A percentile compares a stretch with the other conserved stretches of the same genome.
These are phyloP conservation scores for Myriosclerotinia curreyana DNA, from an alignment of 2,329 filamentous ascomycete species.

Conservation along the genomic window DNA sequence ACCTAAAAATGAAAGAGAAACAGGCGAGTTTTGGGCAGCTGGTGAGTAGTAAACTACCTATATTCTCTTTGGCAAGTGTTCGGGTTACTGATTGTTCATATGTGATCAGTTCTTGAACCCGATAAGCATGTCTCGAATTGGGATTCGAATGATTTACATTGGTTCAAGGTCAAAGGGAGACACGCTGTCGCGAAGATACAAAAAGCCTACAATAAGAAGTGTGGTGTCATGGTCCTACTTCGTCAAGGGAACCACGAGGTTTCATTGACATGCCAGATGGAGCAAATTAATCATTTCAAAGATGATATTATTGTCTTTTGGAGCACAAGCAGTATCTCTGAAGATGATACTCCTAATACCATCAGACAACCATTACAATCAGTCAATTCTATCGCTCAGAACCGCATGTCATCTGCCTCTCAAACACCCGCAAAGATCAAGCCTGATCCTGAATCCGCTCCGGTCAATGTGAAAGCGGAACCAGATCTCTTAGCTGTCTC, in stretches of 20 bases:
- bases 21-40: constrained; percentile 17
- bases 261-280: not conserved
- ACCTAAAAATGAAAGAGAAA: not conserved
- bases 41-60: not conserved
- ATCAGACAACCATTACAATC: constrained; percentile 1
- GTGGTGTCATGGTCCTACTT: not conserved
- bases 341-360: not conserved
- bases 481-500: not conserved
- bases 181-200: constrained; percentile 21
- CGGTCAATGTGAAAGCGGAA: not conserved
- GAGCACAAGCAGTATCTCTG: not conserved
- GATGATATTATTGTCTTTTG: constrained; percentile 18
- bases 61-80: not conserved
- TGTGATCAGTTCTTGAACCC: not conserved
- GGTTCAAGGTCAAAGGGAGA: constrained; percentile 21
- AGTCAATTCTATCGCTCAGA: not conserved
- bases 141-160: constrained; percentile 2
- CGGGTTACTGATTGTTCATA: not conserved
- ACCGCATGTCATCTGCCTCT: not conserved
- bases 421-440: not conserved
- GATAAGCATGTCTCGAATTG: not conserved
- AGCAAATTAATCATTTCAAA: constrained; percentile 13
- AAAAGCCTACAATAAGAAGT: constrained; percentile 10
- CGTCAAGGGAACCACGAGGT: constrained; percentile 9
- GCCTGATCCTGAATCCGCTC: not conserved